Conservation (phyloP, 768 basidiomycete species). For the Lactarius evosmus region DNA sequence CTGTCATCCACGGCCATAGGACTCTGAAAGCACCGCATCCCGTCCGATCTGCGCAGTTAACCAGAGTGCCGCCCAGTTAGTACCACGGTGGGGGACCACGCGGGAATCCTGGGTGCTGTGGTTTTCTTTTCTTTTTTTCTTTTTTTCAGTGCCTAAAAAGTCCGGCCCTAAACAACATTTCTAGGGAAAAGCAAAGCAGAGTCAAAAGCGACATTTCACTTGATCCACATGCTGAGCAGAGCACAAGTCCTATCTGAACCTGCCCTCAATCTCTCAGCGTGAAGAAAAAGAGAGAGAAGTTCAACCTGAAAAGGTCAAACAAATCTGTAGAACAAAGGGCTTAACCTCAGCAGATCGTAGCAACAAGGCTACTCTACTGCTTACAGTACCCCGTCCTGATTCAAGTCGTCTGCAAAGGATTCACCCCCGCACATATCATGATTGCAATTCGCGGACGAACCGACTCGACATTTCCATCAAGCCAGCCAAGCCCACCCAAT, state of each 20-base stretch:
- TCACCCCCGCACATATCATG: constrained; percentile 66
- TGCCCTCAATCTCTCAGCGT: constrained; percentile 41
- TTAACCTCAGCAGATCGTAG: constrained; percentile 77
- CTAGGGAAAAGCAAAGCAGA: too few relatives aligned
- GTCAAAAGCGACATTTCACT: background rate
- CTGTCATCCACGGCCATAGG: constrained; percentile 33
- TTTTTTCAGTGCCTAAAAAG: background rate
- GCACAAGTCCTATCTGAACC: constrained; percentile 31
- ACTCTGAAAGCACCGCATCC: constrained; percentile 53
- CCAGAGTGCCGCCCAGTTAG: constrained; percentile 59
- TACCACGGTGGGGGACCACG: constrained; percentile 65
- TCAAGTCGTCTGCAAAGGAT: constrained; percentile 80
- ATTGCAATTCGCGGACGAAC: constrained; percentile 58
- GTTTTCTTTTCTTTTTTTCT: constrained; percentile 37
- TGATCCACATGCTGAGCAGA: background rate
- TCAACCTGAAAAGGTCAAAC: constrained; percentile 47
- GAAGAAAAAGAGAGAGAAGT: constrained; percentile 41
- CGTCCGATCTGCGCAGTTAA: constrained; percentile 65
- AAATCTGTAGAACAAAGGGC: constrained; percentile 67
- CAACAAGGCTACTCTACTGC: constrained; percentile 76
- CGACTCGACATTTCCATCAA: constrained; percentile 52
- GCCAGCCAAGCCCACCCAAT: constrained; percentile 49
- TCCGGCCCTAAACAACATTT: constrained; percentile 12
- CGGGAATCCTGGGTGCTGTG: constrained; percentile 47
- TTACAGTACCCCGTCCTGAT: constrained; percentile 73